phyloP scores from a whole-genome alignment of 2,329 filamentous ascomycete genomes.

The Xylaria multiplex region DNA sequence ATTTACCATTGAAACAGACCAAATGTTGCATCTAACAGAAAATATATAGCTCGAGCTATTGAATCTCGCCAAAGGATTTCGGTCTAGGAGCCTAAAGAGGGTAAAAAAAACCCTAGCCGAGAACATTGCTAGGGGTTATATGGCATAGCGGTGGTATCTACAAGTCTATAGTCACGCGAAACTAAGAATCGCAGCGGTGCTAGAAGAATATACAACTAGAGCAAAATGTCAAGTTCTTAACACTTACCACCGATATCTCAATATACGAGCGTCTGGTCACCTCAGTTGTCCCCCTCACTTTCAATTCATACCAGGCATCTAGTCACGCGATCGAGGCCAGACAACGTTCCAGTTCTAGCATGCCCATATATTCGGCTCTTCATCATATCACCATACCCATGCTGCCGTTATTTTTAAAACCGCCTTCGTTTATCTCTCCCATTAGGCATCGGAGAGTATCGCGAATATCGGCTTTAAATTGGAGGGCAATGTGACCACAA shows the following conservation, averaged over 20 bases:
- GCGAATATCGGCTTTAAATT: not conserved
- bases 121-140: too few species aligned
- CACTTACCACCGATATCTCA: not conserved
- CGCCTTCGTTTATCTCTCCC: not conserved
- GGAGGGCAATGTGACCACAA: conserved; percentile 8
- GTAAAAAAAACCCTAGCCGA: too few species aligned
- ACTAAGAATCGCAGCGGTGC: not conserved
- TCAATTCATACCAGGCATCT: not conserved
- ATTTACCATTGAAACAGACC: too few species aligned
- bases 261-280: not conserved
- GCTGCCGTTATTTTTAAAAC: not conserved
- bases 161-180: not conserved
- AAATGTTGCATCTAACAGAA: too few species aligned
- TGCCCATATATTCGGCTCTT: not conserved
- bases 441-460: not conserved
- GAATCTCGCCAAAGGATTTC: too few species aligned
- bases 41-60: too few species aligned
- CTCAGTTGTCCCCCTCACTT: not conserved
- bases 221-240: not conserved
- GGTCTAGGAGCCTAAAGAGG: too few species aligned
- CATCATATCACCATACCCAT: not conserved
- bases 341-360: not conserved
- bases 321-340: not conserved
- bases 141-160: too few species aligned
- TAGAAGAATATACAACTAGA: not conserved